Base-by-base conservation (phyloP, 129 eudicot species). In the Centella asiatica region DNA sequence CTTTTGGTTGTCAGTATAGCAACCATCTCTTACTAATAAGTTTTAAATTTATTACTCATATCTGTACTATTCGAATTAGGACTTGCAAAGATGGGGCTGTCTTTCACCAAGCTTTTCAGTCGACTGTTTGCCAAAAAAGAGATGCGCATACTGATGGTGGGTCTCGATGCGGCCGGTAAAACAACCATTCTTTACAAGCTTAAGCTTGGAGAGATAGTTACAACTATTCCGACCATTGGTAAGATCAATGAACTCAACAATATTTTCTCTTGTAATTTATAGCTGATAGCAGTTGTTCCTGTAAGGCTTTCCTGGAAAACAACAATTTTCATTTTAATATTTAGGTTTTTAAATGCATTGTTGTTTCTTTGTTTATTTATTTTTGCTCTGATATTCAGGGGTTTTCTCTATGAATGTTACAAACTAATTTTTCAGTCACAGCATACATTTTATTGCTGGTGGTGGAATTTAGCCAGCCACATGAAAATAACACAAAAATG, bases 111-210 rank as follows among this genome's bases (percentile, higher is more conserved):
- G 79, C 77, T 80, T 6, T 80, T 80, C 47, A 76, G 78, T 29
- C 77, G 82, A 24, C 66, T 80, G 40, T 80, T 80, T 62, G 77
- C 82, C 33, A 80, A 80, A 77, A 80, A 62, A 71, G 79, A 80
- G 72, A 76, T 83, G 85, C 80, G 78, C 28, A 83, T 83, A 66
- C 49, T 83, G 22, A 83, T 83, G 90, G 85, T 83, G 15, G 90
- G 85, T 80, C 86, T 80, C 34, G 82, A 80, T 69, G 86, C 82
- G 12, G 86, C 82, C 56, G 79, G 86, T 80, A 80, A 80, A 72
- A 80, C 86, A 13, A 80, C 82, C 18, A 80, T 80, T 28, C 66
- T 80, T 57, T 80, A 80, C 73, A 80, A 72, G 85, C 81, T 80
- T 73, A 80, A 80, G 75, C 58, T 80, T 53, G 85, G 85, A 32